These are phyloP conservation scores for Lonicera japonica DNA, from an alignment of 129 eudicot genomes.

Conservation along the genomic window DNA sequence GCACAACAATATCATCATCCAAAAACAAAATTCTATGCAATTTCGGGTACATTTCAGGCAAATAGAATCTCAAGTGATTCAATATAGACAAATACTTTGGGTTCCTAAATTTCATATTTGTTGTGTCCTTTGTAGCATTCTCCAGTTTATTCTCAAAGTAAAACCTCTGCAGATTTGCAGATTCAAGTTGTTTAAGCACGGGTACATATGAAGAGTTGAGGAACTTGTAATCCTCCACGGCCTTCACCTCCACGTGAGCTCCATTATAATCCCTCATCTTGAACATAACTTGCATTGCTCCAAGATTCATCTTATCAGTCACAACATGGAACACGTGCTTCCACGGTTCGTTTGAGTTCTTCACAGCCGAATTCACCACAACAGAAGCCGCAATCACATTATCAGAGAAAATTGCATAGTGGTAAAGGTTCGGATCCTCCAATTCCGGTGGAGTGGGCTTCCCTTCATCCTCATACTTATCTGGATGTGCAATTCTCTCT, in stretches of 20 bases:
- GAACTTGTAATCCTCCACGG: constrained; percentile 86
- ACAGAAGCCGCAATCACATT: constrained; percentile 93
- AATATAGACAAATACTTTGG: constrained; percentile 85
- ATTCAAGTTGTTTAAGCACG: constrained; percentile 72
- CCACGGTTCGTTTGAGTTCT: constrained; percentile 78
- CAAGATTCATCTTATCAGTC: constrained; percentile 94
- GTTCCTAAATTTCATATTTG: constrained; percentile 89
- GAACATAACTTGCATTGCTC: constrained; percentile 97
- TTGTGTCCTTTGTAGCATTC: constrained; percentile 89
- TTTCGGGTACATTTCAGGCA: constrained; percentile 90
- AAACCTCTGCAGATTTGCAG: constrained; percentile 69
- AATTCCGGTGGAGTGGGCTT: constrained; percentile 53
- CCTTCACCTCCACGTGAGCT: constrained; percentile 88
- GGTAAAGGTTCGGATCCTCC: constrained; percentile 85
- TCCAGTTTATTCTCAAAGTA: constrained; percentile 86
- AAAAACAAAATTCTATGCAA: constrained; percentile 83
- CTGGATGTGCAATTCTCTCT: constrained; percentile 81
- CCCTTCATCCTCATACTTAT: constrained; percentile 78
- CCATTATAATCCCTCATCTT: constrained; percentile 86
- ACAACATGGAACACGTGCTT: constrained; percentile 91
- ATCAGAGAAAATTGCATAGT: constrained; percentile 88
- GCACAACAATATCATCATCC: constrained; percentile 92
- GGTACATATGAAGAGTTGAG: constrained; percentile 86
- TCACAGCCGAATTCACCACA: constrained; percentile 92
- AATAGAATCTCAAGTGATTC: constrained; percentile 81